Base-by-base conservation (phyloP, 2,329 filamentous ascomycete species). In the Colletotrichum sp. region DNA sequence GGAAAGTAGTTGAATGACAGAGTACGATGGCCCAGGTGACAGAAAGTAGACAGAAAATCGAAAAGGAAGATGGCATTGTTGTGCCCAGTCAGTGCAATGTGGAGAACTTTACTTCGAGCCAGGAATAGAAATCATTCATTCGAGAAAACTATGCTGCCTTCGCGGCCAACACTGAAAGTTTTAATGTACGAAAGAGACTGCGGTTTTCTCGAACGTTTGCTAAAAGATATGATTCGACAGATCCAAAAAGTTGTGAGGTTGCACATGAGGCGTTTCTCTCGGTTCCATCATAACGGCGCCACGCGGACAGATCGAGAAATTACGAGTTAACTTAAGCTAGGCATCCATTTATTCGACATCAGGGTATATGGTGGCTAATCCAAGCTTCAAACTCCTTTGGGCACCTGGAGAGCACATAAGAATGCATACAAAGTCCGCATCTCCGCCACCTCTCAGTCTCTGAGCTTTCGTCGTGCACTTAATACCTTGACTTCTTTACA, bases 141-240 rank as follows among this genome's bases (percentile, higher is more conserved):
- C 3, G 18, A 7, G 10, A n/a, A n/a, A 48, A 0, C 18, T 12
- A 4, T 7, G 0, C 9, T 12, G 9, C 43, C 14, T 18, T 43
- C 36, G 36, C 16, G 2, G 8, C 7, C 8, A 18, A 43, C 8
- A 18, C 8, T 0, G 7, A 18, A 3, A 43, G 36, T 43, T 18
- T 43, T 5, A 43, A 43, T 9, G 8, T 43, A 43, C 4, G 36
- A 18, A 18, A 43, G 0, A 18, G 16, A 43, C 36, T 18, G 16
- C 16, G 2, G 16, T 18, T 43, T 18, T 3, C 36, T 39, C 36
- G 7, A 18, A 18, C 6, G 36, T 18, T 39, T 16, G 36, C 18
- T 4, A 39, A 14, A 34, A 36, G 13, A 13, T 18, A 18, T 18
- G 7, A 18, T 18, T 39, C 2, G 16, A 18, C 36, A 39, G 36